Evolutionary conservation across 1,139 yeast species (phyloP).

Genomic region (Kluyveromyces sp.): DNA sequence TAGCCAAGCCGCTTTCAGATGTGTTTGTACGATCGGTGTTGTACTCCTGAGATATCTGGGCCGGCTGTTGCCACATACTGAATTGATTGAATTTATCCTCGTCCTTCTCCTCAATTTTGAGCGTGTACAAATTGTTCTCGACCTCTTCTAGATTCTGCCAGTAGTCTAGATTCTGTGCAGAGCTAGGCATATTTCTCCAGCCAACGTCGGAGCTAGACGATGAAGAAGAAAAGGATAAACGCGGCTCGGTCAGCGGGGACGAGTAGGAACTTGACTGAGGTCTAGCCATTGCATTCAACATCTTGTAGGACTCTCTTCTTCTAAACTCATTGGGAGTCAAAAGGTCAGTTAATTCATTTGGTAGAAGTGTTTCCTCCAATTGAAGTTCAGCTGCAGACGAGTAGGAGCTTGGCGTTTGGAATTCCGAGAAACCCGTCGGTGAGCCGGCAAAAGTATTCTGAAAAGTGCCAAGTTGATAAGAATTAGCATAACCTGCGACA

Average conservation of each 20-base stretch:
- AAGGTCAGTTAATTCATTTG: conserved; percentile 19
- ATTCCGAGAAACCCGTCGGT: not conserved
- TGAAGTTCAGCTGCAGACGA: conserved; percentile 1
- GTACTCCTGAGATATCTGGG: not conserved
- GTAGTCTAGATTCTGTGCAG: conserved; percentile 3
- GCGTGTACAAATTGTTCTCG: conserved; percentile 12
- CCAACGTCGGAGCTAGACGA: conserved; percentile 10
- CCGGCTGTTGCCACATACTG: not conserved
- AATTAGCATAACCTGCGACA: too few species aligned
- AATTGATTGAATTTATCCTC: conserved; percentile 4
- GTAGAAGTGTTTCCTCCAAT: conserved; percentile 17
- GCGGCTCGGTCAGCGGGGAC: conserved; percentile 3
- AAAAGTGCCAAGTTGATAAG: too few species aligned
- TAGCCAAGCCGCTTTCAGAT: conserved; percentile 12
- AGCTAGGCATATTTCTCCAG: conserved; percentile 7
- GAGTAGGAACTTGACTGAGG: conserved; percentile 3
- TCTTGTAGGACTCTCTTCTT: conserved; percentile 16
- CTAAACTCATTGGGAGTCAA: conserved; percentile 18
- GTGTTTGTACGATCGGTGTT: not conserved
- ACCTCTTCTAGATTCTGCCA: conserved; percentile 6
- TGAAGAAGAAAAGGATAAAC: conserved; percentile 7
- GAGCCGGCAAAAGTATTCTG: not conserved
- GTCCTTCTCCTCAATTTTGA: conserved; percentile 17
- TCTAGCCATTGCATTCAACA: not conserved
- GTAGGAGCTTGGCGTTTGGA: not conserved